Evolutionary conservation across 192 early-diverging fungal genomes (phyloP), one percentile per base, ranked within the genome.

Genomic region (Coemansia sp.): DNA sequence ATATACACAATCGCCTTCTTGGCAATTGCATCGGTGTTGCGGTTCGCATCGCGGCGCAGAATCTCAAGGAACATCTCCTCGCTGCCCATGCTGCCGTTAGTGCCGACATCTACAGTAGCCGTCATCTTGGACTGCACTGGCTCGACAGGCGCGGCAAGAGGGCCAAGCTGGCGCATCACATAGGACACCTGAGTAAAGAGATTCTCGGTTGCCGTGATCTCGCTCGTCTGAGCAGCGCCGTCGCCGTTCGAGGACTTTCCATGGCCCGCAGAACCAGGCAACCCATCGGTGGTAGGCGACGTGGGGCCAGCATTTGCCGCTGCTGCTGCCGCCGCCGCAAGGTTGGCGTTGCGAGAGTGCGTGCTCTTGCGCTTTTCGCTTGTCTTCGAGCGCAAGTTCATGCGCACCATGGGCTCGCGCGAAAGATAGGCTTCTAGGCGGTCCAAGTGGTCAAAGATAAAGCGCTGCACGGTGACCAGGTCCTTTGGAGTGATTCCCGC

Each of bases 91-190:
- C 55, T 28, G 27, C 28, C 25, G 18, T 22, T 60, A 27, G 51
- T 62, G 18, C 45, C 62, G 8, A 22, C 42, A 50, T 72, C 70
- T 3, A 62, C 66, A 14, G 63, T 70, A 0, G 70, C 49, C 3
- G 62, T 58, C 13, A 61, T 59, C 78, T 69, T 65, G 24, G 72
- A 61, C 61, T 61, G 67, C 24, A 48, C 42, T 8, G 25, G 34
- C 55, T 81, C 74, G 6, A 45, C 56, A 3, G 66, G 65, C 23
- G 93, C 90, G 10, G 92, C 85, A 7, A 90, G 89, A 42, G 91
- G 88, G n/a, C 94, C 95, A 10, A 98, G 81, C 61, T 92, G 91
- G 18, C 91, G 88, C 53, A 98, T 70, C 24, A 98, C 67, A 48
- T 87, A 91, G 5, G 91, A 91, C 2, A 98, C 83, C 49, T 89